phyloP scores from a whole-genome alignment of 75 land plant species.

The Larix kaempferi region DNA sequence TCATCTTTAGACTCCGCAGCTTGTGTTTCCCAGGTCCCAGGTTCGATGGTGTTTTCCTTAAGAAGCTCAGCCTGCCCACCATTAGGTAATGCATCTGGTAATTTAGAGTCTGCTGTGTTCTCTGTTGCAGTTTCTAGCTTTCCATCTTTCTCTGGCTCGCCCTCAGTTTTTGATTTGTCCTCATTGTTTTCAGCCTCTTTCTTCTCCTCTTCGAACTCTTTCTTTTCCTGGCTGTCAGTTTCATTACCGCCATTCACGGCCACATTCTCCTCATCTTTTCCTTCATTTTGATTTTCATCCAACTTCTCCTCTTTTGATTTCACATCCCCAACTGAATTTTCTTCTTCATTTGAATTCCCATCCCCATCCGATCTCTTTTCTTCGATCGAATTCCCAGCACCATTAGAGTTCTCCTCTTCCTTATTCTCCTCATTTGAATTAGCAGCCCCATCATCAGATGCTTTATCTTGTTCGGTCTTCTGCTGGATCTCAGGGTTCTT shows the following conservation, averaged over 20 bases:
- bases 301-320: slow-evolving; percentile 8
- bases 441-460: slow-evolving; percentile 4
- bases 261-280: neutral
- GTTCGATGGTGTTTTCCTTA: slow-evolving; percentile 35
- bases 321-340: neutral
- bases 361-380: slow-evolving; percentile 8
- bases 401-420: slow-evolving; percentile 7
- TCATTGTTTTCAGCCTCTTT: neutral
- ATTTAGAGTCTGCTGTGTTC: neutral
- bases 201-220: neutral
- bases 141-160: neutral
- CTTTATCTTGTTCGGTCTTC: slow-evolving; percentile 16
- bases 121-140: slow-evolving; percentile 7
- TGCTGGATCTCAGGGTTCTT: slow-evolving; percentile 7
- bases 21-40: slow-evolving; percentile 51
- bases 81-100: slow-evolving; percentile 30
- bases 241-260: slow-evolving; percentile 2
- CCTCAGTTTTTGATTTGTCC: neutral
- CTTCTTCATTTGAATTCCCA: slow-evolving; percentile 1
- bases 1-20: slow-evolving; percentile 56
- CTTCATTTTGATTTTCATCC: neutral
- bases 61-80: slow-evolving; percentile 36
- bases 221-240: neutral
- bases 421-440: slow-evolving; percentile 5
- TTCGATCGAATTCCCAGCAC: neutral